phyloP scores from a whole-genome alignment of 305 asterid species.

The Lippia alba region DNA sequence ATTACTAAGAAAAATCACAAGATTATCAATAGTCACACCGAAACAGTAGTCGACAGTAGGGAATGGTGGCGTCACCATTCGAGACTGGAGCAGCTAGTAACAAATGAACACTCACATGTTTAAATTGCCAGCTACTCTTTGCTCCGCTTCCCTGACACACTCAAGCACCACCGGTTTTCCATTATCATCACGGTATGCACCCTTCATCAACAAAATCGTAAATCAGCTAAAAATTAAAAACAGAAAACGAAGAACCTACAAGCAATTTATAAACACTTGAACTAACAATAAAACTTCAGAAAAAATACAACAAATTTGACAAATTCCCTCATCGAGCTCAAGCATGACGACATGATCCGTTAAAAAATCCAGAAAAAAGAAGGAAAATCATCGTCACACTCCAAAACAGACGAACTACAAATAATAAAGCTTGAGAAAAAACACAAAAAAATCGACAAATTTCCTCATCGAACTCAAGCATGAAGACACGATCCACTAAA shows the following conservation, averaged over 20 bases:
- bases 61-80: slow-evolving; percentile 19
- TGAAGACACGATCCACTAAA: not conserved
- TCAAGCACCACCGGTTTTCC: slow-evolving; percentile 98
- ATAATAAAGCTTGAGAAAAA: too few species aligned
- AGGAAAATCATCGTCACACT: not conserved
- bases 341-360: not conserved
- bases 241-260: not conserved
- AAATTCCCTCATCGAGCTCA: slow-evolving; percentile 6
- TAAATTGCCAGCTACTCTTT: slow-evolving; percentile 74
- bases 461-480: too few species aligned
- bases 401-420: not conserved
- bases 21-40: not conserved
- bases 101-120: slow-evolving; percentile 55
- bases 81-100: not conserved
- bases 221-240: not conserved
- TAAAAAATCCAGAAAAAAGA: not conserved
- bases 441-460: too few species aligned
- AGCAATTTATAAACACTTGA: not conserved
- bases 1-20: not conserved
- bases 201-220: slow-evolving; percentile 48
- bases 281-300: not conserved
- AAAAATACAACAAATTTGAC: not conserved
- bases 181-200: slow-evolving; percentile 92
- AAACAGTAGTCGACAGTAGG: not conserved
- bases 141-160: slow-evolving; percentile 95